These are phyloP conservation scores for Pythium rhizo-oryzae DNA, from an alignment of 352 stramenopile species.

Conservation along the genomic window DNA sequence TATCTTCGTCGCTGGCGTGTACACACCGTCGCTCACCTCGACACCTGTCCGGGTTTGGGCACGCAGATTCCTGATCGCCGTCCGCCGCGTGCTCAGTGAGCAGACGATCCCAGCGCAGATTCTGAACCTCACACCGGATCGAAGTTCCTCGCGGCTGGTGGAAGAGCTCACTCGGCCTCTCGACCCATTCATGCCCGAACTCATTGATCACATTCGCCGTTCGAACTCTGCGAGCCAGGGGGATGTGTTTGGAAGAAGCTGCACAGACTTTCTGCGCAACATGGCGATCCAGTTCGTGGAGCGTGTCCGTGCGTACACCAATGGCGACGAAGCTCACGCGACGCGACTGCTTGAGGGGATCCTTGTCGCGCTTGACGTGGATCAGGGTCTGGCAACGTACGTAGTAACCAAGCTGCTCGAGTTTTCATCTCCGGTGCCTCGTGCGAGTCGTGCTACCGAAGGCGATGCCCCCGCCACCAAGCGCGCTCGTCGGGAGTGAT, in stretches of 20 bases:
- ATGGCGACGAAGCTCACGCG: conserved; percentile 6
- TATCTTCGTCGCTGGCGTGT: conserved; percentile 29
- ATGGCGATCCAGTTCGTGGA: conserved; percentile 33
- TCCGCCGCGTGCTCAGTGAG: conserved; percentile 22
- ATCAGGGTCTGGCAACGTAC: conserved; percentile 14
- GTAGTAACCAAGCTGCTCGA: conserved; percentile 12
- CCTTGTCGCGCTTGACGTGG: conserved; percentile 21
- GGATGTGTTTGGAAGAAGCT: conserved; percentile 26
- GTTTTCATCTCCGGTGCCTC: background rate
- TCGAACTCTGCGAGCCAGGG: conserved; percentile 28
- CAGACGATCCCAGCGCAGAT: conserved; percentile 22
- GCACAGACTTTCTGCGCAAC: conserved; percentile 31
- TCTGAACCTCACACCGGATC: conserved; percentile 21
- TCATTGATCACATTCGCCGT: conserved; percentile 34
- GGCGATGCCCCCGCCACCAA: conserved; percentile 12
- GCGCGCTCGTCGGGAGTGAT: conserved; percentile 16
- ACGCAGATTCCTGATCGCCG: conserved; percentile 25
- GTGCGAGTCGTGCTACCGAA: background rate
- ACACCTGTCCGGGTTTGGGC: conserved; percentile 33
- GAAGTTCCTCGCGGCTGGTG: conserved; percentile 24
- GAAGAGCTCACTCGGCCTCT: conserved; percentile 31
- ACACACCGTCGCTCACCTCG: conserved; percentile 32
- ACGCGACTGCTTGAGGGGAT: conserved; percentile 21
- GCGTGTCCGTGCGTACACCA: conserved; percentile 23
- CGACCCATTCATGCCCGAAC: conserved; percentile 35